Evolutionary conservation across 352 stramenopile genomes (phyloP), one percentile per base, ranked within the genome.

Genomic region (Phytophthora meadii): DNA sequence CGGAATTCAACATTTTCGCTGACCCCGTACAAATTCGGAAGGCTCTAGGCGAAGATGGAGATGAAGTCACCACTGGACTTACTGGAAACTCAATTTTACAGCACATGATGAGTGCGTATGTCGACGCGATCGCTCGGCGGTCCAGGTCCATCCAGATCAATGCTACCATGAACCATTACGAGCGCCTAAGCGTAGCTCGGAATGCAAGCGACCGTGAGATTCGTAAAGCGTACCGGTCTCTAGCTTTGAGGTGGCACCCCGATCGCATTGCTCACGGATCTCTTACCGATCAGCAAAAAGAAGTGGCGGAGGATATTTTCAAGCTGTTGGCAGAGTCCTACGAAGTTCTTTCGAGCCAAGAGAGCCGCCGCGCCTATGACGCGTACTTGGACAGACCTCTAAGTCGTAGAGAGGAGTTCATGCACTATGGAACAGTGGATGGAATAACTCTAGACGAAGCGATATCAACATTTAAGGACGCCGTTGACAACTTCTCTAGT

Each of bases 271-370:
- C 81, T 1, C 63, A 69, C 9, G 66, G 74, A 22, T 63, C 74
- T 1, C 44, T 77, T 10, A 72, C 65, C 2, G 52, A 80, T 10
- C 60, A 82, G 12, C 84, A 94, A 59, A 80, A 84, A 19, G 76
- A 89, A 25, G 80, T 79, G 44, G 87, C 87, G 2, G 85, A 94
- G 52, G 65, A 82, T 45, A 80, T 90, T 4, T 95, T 95, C 54
- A 94, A 95, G 67, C 55, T 95, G 5, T 61, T 94, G 8, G 87
- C 87, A 10, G 85, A 95, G 57, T 79, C 87, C 6, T 94, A 95
- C 34, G 87, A 95, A 68, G 84, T 93, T 28, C 65, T 95, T 12
- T 92, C 85, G 8, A 84, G 87, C 55, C 32, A 75, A 17, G 72
- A 82, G 10, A 82, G 75, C 2, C 70, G 85, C 8, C 53, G 54